Evolutionary conservation across 2,329 filamentous ascomycete species (phyloP), one percentile per base, ranked within the genome.

Genomic region (Cytospora mali): DNA sequence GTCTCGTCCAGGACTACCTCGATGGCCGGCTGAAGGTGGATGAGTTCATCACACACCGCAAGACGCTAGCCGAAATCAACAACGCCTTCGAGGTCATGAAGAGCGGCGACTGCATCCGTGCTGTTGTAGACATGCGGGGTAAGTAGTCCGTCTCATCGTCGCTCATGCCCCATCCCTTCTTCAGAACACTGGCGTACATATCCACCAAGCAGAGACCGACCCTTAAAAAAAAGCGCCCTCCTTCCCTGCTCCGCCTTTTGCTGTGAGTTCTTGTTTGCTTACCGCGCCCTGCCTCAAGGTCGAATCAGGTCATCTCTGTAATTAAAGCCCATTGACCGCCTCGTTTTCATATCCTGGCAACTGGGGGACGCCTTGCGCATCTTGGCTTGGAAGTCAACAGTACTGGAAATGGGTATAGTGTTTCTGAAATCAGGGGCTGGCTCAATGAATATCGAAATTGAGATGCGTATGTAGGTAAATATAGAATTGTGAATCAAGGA

Each of bases 31-130:
- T 99, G 74, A 98, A 97, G 88, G 95, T 98, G 52, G 94, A 98
- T 75, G 95, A 99, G 81, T 98, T 98, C 82, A 98, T 99, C 80
- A 99, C 95, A 33, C 95, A 99, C 81, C 88, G 93, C 71, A 92
- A 96, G 81, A 85, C 84, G 4, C 82, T 99, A 51, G 80, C 80
- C 65, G 87, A 90, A 72, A 96, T 99, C 78, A 98, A 98, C 83
- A 81, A 84, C 57, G 94, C 93, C 23, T 99, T 82, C 73, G 86
- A 92, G 68, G 87, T 90, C 70, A 99, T 99, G 95, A 96, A 97
- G 84, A 84, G 88, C 65, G 95, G 95, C 64, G 93, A 98, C 78
- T 99, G 95, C 79, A 97, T 99, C 73, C 91, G 95, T 68, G 96
- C 92, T 70, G 95, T 98, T 11, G 90, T 97, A 59, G 87, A 85